Conservation (phyloP, 2,329 filamentous ascomycete species). For the Gyromitra esculenta region DNA sequence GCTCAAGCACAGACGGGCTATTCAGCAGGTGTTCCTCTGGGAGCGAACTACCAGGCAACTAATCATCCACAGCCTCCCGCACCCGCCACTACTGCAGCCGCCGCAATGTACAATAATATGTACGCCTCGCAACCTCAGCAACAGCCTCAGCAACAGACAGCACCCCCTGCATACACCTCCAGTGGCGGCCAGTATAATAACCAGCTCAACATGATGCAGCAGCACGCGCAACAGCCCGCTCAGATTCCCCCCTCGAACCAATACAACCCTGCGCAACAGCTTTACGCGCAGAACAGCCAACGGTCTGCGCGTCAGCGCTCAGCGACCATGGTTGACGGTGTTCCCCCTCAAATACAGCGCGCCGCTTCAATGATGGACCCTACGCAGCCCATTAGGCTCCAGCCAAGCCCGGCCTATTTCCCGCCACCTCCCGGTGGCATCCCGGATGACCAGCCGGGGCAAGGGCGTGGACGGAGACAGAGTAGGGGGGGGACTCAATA, state of each 20-base stretch:
- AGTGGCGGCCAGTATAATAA: slow-evolving; percentile 49
- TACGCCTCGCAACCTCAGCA: slow-evolving; percentile 70
- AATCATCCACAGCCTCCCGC: slow-evolving; percentile 38
- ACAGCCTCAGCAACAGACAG: slow-evolving; percentile 58
- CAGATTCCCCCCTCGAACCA: slow-evolving; percentile 53
- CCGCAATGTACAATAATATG: slow-evolving; percentile 81
- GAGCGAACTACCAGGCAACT: slow-evolving; percentile 38
- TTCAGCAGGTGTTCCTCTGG: slow-evolving; percentile 44
- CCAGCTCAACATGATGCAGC: slow-evolving; percentile 57
- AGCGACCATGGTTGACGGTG: slow-evolving; percentile 94
- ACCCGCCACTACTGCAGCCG: slow-evolving; percentile 56
- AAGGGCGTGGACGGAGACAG: slow-evolving; percentile 71
- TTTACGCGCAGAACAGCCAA: slow-evolving; percentile 78
- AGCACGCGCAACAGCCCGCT: slow-evolving; percentile 60
- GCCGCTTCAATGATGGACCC: slow-evolving; percentile 97
- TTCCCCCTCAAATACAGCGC: slow-evolving; percentile 89
- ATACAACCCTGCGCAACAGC: slow-evolving; percentile 65
- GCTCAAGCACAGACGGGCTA: slow-evolving; percentile 55
- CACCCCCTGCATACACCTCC: slow-evolving; percentile 46
- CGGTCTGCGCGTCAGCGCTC: slow-evolving; percentile 85
- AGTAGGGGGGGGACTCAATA: slow-evolving; percentile 65
- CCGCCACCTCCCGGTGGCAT: slow-evolving; percentile 89
- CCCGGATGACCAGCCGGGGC: slow-evolving; percentile 71
- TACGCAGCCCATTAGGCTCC: slow-evolving; percentile 88
- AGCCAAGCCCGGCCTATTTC: slow-evolving; percentile 97